A percentile compares a stretch with the other conserved stretches of the same genome.
These are phyloP conservation scores for Pythium phragmiticola DNA, from an alignment of 352 stramenopile species.

Conservation along the genomic window DNA sequence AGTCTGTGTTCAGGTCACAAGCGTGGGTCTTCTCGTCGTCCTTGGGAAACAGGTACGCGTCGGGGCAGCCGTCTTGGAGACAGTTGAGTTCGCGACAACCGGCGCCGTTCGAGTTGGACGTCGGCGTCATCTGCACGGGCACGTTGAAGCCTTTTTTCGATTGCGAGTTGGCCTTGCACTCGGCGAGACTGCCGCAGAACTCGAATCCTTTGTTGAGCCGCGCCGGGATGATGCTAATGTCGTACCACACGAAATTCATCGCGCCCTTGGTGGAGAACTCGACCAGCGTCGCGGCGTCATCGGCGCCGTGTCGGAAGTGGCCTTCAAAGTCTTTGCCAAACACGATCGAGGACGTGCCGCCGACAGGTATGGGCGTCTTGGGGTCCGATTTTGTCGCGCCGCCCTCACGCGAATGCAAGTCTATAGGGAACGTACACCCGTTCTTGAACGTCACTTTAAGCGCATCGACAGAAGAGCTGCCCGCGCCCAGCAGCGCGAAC, in stretches of 20 bases:
- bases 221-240: constrained; percentile 73
- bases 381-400: constrained; percentile 52
- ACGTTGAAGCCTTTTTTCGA: constrained; percentile 70
- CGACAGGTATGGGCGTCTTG: constrained; percentile 37
- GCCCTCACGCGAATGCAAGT: constrained; percentile 56
- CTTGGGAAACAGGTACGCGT: constrained; percentile 69
- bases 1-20: constrained; percentile 58
- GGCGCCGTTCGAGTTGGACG: constrained; percentile 55
- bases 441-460: constrained; percentile 71
- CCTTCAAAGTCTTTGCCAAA: constrained; percentile 66
- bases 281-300: constrained; percentile 57
- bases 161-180: constrained; percentile 63
- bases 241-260: constrained; percentile 56
- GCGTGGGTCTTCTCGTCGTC: constrained; percentile 77
- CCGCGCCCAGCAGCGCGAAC: not conserved
- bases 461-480: constrained; percentile 16
- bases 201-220: constrained; percentile 46
- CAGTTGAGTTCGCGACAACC: constrained; percentile 63
- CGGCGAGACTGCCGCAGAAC: constrained; percentile 58
- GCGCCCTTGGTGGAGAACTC: constrained; percentile 67
- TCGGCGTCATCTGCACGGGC: constrained; percentile 50
- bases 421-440: constrained; percentile 44
- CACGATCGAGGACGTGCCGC: constrained; percentile 35
- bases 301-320: constrained; percentile 60
- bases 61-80: constrained; percentile 47